These are phyloP conservation scores for Misopates orontium DNA, from an alignment of 257 asterid species.

Conservation along the genomic window DNA sequence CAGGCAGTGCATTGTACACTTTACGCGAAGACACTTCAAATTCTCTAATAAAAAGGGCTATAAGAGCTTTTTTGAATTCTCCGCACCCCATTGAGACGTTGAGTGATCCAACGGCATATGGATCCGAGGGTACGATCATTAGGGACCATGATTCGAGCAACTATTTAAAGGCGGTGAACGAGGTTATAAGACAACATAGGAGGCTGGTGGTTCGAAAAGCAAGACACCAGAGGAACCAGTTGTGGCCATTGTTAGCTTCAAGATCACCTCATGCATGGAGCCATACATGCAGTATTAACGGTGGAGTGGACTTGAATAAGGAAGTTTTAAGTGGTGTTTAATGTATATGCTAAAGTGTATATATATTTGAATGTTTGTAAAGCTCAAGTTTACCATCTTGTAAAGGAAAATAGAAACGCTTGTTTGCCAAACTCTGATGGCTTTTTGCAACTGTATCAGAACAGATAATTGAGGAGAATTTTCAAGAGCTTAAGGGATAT, in stretches of 20 bases:
- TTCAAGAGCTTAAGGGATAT: too few relatives aligned
- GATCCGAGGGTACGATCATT: constrained; percentile 72
- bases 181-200: constrained; percentile 48
- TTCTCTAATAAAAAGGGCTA: constrained; percentile 45
- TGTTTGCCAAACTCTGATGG: neutral
- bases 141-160: constrained; percentile 90
- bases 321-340: constrained; percentile 47
- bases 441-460: too few relatives aligned
- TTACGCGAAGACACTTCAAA: constrained; percentile 33
- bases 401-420: constrained; percentile 31
- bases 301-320: constrained; percentile 27
- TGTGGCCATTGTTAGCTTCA: constrained; percentile 69
- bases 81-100: constrained; percentile 90
- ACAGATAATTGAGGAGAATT: too few relatives aligned
- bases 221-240: constrained; percentile 54
- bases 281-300: constrained; percentile 41
- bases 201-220: constrained; percentile 41
- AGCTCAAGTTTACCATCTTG: constrained; percentile 25
- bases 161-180: constrained; percentile 72
- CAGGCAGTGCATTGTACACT: constrained; percentile 58
- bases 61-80: constrained; percentile 64
- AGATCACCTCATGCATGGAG: constrained; percentile 80
- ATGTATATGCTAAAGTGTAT: constrained; percentile 5
- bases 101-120: constrained; percentile 78
- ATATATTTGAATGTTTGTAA: constrained; percentile 5